phyloP scores from a whole-genome alignment of 495 filamentous ascomycete genomes.

The Chaetomidium leptoderma region DNA sequence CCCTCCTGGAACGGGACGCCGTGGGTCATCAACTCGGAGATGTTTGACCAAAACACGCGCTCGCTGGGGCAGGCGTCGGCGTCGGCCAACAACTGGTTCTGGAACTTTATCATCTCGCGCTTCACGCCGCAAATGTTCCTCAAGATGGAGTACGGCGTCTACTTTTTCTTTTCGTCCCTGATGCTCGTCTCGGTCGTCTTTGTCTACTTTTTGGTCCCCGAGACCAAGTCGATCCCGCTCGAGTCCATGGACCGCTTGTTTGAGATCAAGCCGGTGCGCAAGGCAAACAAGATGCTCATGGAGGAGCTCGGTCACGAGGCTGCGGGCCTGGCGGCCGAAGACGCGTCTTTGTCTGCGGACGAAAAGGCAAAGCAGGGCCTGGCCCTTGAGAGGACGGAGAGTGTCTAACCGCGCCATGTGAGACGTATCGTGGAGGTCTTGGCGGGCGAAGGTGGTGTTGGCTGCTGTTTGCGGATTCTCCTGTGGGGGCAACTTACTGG shows the following conservation, averaged over 20 bases:
- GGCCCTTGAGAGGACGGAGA: slow-evolving; percentile 29
- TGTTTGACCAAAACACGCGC: slow-evolving; percentile 59
- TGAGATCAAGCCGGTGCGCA: slow-evolving; percentile 50
- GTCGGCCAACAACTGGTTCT: slow-evolving; percentile 69
- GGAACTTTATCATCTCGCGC: slow-evolving; percentile 68
- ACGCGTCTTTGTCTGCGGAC: slow-evolving; percentile 21
- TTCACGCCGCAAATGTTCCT: slow-evolving; percentile 76
- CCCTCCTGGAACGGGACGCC: slow-evolving; percentile 71
- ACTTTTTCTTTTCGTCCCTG: slow-evolving; percentile 72
- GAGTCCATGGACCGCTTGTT: slow-evolving; percentile 59
- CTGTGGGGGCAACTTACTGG: too few relatives aligned
- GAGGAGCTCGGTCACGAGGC: slow-evolving; percentile 47
- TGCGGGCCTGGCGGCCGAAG: slow-evolving; percentile 46
- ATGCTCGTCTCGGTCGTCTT: slow-evolving; percentile 65
- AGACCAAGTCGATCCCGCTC: slow-evolving; percentile 51
- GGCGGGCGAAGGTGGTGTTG: too few relatives aligned
- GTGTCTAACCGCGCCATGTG: slow-evolving; percentile 12
- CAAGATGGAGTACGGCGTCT: slow-evolving; percentile 66
- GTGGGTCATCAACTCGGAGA: slow-evolving; percentile 63
- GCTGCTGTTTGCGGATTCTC: too few relatives aligned
- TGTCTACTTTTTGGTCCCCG: slow-evolving; percentile 50
- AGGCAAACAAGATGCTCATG: slow-evolving; percentile 51
- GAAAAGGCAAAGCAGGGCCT: slow-evolving; percentile 24
- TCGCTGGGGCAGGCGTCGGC: slow-evolving; percentile 65
- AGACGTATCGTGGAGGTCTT: too few relatives aligned